A percentile compares a stretch with the other conserved stretches of the same genome.
Conservation (phyloP, 2,329 filamentous ascomycete genomes). For the Fusarium sp. region DNA sequence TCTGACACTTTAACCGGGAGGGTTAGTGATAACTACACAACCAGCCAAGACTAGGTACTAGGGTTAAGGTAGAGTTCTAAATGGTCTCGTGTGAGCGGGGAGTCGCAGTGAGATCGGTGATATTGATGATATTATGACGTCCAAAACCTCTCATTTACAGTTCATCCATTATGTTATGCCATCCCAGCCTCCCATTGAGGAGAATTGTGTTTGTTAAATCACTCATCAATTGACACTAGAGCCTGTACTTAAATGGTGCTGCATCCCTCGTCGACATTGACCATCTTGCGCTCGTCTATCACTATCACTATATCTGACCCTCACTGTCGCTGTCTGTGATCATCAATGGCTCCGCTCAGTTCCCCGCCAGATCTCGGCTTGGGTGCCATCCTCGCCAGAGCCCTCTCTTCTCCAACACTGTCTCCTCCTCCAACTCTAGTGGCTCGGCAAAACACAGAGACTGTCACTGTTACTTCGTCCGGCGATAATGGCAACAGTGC, state of each 20-base stretch:
- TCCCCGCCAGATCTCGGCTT: conserved; percentile 25
- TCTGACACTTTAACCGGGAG: background rate
- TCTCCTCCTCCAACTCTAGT: conserved; percentile 25
- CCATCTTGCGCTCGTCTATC: background rate
- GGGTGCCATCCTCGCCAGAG: conserved; percentile 19
- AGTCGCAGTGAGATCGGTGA: conserved; percentile 4
- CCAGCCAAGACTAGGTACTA: background rate
- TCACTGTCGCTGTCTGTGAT: background rate
- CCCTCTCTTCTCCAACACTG: conserved; percentile 26
- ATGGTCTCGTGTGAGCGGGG: conserved; percentile 11
- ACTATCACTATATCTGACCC: background rate
- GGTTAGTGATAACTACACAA: background rate
- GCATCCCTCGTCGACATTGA: background rate
- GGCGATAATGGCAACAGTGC: conserved; percentile 25
- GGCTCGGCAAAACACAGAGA: conserved; percentile 36
- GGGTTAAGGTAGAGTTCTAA: background rate
- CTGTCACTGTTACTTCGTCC: conserved; percentile 46
- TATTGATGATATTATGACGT: conserved; percentile 36
- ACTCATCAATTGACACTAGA: background rate
- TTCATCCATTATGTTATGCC: background rate
- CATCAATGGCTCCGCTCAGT: conserved; percentile 27
- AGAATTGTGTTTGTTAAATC: background rate
- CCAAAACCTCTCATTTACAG: conserved; percentile 4
- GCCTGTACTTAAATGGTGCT: background rate
- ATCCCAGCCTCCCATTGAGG: conserved; percentile 3